Percentiles rank a stretch among this genome's conserved stretches.
Evolutionary conservation across 306 rosid genomes (phyloP).

Genomic region (Potentilla sterilis): DNA sequence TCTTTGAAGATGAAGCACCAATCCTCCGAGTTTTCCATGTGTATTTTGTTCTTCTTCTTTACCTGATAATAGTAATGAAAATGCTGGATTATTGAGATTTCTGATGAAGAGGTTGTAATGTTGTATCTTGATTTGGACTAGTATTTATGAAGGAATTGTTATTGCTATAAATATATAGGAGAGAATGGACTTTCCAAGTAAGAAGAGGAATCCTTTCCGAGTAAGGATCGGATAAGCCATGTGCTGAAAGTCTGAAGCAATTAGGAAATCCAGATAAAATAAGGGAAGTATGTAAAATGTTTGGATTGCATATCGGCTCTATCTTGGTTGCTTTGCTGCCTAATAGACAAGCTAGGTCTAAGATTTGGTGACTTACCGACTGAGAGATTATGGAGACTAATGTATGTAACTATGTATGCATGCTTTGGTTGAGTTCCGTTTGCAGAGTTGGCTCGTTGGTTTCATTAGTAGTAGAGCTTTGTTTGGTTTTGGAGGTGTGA

Average conservation of each 20-base stretch:
- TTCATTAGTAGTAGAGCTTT: not conserved
- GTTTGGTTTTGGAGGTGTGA: not conserved
- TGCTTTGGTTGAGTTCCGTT: not conserved
- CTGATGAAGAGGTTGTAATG: not conserved
- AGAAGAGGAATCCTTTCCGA: not conserved
- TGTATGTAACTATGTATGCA: not conserved
- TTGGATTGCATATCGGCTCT: too few relatives aligned
- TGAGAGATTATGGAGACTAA: too few relatives aligned
- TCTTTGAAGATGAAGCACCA: slow-evolving; percentile 54
- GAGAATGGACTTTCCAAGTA: slow-evolving; percentile 3
- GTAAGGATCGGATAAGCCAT: not conserved
- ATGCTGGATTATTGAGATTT: too few relatives aligned
- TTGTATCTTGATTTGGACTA: not conserved
- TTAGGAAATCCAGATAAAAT: not conserved
- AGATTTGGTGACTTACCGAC: too few relatives aligned
- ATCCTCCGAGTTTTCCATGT: slow-evolving; percentile 25
- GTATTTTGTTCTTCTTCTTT: not conserved
- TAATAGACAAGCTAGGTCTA: too few relatives aligned
- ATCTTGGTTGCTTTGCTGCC: too few relatives aligned
- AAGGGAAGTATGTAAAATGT: not conserved
- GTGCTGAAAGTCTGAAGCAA: not conserved
- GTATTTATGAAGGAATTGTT: not conserved
- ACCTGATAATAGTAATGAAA: too few relatives aligned
- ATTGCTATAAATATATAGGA: not conserved
- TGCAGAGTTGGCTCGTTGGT: not conserved